A percentile compares a stretch with the other conserved stretches of the same genome.
These are phyloP conservation scores for Globisporangium lucens DNA, from an alignment of 352 stramenopile species.

Conservation along the genomic window DNA sequence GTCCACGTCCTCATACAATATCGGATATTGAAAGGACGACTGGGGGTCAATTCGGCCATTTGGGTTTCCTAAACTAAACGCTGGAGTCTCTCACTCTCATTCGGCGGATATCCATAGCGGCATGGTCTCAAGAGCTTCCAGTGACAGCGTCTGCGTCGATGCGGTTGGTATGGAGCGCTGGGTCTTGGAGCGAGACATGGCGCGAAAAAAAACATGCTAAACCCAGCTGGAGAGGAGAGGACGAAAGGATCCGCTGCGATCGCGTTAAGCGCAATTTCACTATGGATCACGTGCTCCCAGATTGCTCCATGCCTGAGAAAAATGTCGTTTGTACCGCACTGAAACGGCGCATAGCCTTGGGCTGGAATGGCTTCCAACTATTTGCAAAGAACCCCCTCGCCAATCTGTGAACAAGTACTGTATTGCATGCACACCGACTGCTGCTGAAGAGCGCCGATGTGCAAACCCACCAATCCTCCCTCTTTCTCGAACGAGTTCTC, in stretches of 20 bases:
- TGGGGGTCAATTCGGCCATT: no score
- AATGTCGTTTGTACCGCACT: not conserved
- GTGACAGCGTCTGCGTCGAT: not conserved
- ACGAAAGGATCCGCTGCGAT: not conserved
- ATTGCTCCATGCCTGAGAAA: not conserved
- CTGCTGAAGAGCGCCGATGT: not conserved
- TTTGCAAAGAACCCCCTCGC: not conserved
- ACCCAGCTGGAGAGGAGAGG: not conserved
- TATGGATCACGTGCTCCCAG: not conserved
- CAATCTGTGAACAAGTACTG: not conserved
- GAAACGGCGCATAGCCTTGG: not conserved
- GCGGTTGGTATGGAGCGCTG: not conserved
- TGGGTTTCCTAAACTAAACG: no score
- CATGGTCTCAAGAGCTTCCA: not conserved
- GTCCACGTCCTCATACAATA: no score
- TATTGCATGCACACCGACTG: no score
- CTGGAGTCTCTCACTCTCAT: no score
- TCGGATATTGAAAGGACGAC: no score
- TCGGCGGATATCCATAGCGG: no score
- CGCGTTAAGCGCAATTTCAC: not conserved
- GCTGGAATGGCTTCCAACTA: not conserved
- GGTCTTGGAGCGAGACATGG: not conserved
- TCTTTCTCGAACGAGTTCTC: not conserved
- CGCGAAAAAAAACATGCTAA: not conserved
- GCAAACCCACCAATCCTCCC: not conserved